phyloP scores from a whole-genome alignment of 495 filamentous ascomycete genomes.

The Jackrogersella minutella region DNA sequence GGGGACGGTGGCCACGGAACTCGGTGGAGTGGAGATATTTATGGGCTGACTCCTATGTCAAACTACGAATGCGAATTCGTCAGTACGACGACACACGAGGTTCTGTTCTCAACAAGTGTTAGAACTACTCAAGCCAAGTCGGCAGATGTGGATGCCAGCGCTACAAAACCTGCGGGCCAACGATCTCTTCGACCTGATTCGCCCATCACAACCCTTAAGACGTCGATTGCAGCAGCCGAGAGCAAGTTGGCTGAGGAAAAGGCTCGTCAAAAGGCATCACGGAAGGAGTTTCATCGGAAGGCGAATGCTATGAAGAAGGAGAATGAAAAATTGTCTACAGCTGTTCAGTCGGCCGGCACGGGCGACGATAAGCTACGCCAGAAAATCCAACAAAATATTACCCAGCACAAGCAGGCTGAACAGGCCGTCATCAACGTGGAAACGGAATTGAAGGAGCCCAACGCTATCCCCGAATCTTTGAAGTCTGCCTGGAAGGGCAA shows the following conservation, averaged over 20 bases:
- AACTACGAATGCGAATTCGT: conserved; percentile 88
- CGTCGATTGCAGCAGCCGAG: conserved; percentile 83
- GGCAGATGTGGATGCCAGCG: conserved; percentile 63
- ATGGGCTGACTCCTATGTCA: conserved; percentile 83
- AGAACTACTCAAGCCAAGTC: conserved; percentile 77
- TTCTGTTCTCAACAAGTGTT: conserved; percentile 80
- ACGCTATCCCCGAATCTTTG: conserved; percentile 73
- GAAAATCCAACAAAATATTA: conserved; percentile 77
- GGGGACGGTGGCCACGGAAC: conserved; percentile 53
- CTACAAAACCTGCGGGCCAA: conserved; percentile 55
- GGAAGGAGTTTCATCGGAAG: conserved; percentile 80
- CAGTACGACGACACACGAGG: conserved; percentile 72
- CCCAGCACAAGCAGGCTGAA: conserved; percentile 80
- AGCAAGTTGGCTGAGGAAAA: conserved; percentile 79
- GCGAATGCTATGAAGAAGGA: conserved; percentile 78
- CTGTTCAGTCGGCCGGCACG: conserved; percentile 74
- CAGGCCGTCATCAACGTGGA: conserved; percentile 71
- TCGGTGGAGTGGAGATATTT: conserved; percentile 84
- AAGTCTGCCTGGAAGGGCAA: conserved; percentile 65
- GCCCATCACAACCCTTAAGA: conserved; percentile 87
- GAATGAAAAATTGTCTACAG: conserved; percentile 73
- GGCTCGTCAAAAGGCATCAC: conserved; percentile 73
- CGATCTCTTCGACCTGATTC: conserved; percentile 78
- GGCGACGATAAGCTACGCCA: conserved; percentile 85
- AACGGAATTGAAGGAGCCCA: conserved; percentile 70